Conservation (phyloP, 176 grass and related monocot species). For the Olyra latifolia region DNA sequence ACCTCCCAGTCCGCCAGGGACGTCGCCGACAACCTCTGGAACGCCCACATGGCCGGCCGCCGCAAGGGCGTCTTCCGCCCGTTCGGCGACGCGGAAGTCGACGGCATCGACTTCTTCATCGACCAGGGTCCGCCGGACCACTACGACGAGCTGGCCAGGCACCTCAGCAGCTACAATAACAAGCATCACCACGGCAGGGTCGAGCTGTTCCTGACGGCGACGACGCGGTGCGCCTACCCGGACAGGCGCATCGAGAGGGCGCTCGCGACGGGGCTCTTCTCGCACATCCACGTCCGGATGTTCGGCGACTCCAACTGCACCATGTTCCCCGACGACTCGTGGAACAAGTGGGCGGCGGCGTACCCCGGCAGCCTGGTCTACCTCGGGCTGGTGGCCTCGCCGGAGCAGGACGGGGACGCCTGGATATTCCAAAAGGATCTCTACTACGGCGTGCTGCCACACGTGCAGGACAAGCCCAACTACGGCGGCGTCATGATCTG, state of each 20-base stretch:
- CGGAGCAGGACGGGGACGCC: background rate
- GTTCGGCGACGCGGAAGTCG: constrained; percentile 14
- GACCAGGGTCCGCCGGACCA: background rate
- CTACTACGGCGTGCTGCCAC: background rate
- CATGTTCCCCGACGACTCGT: background rate
- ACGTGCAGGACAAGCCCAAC: background rate
- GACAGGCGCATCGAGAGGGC: background rate
- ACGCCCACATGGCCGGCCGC: background rate
- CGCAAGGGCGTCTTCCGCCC: constrained; percentile 14
- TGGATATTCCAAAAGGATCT: background rate
- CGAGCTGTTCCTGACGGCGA: background rate
- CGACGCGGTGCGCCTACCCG: background rate
- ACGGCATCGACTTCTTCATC: constrained; percentile 28
- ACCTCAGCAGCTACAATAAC: background rate
- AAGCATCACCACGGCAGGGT: no score
- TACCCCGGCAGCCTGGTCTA: background rate
- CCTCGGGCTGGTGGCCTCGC: constrained; percentile 10
- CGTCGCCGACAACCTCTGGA: constrained; percentile 29
- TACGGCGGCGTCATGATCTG: background rate
- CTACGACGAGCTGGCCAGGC: constrained; percentile 20
- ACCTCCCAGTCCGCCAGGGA: background rate
- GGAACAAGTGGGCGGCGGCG: constrained; percentile 13
- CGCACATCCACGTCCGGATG: background rate
- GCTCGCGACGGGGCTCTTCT: background rate
- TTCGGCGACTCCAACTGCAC: background rate